Conservation (phyloP, 192 early-diverging fungal species). For the Coemansia interrupta region DNA sequence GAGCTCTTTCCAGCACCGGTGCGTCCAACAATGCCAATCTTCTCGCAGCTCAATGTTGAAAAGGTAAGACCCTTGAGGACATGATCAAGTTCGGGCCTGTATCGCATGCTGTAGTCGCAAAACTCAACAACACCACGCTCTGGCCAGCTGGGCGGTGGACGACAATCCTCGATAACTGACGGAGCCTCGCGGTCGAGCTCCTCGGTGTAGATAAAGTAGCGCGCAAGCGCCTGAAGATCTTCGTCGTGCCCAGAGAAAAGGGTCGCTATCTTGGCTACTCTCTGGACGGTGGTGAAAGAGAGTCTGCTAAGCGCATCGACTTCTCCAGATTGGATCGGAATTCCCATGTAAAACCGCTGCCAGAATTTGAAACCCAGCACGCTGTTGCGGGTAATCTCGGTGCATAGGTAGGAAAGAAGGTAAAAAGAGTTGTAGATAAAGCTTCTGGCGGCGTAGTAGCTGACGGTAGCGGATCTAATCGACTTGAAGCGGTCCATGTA, state of each 20-base stretch:
- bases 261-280: neutral
- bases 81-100: conserved; percentile 70
- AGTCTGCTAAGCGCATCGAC: conserved; percentile 1
- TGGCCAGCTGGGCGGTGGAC: conserved; percentile 65
- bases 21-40: conserved; percentile 39
- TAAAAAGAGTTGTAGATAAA: neutral
- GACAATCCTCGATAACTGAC: conserved; percentile 32
- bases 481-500: conserved; percentile 1
- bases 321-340: neutral
- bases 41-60: conserved; percentile 30
- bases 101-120: conserved; percentile 69
- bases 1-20: conserved; percentile 66
- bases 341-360: neutral
- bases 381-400: conserved; percentile 4
- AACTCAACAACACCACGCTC: conserved; percentile 66
- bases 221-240: neutral
- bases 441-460: neutral
- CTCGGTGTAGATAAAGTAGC: conserved; percentile 4
- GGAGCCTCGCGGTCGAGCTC: conserved; percentile 3
- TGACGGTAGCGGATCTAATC: neutral
- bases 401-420: neutral
- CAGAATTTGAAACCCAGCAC: conserved; percentile 1
- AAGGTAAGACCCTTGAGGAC: conserved; percentile 58
- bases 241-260: neutral
- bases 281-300: neutral